Evolutionary conservation across 2,329 filamentous ascomycete species (phyloP).

Genomic region (Fusarium torulosum): DNA sequence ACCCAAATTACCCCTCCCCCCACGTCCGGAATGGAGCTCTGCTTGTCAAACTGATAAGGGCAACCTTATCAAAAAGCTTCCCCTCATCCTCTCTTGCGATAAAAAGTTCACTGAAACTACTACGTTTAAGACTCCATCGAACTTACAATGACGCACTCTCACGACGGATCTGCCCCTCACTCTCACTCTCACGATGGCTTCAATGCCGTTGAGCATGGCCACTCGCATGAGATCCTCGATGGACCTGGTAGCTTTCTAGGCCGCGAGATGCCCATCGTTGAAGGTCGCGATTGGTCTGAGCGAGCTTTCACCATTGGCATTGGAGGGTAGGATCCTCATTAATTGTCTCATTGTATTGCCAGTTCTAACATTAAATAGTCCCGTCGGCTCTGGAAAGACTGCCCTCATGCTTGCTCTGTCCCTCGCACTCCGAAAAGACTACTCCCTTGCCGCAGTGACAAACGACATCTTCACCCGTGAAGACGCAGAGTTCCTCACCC

Average conservation of each 20-base stretch:
- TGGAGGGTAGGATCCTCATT: constrained; percentile 76
- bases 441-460: constrained; percentile 93
- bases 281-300: constrained; percentile 88
- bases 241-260: constrained; percentile 91
- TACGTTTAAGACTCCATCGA: background rate
- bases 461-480: constrained; percentile 99
- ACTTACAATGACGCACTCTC: constrained; percentile 60
- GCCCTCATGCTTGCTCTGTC: constrained; percentile 96
- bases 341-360: background rate
- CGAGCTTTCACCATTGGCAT: constrained; percentile 97
- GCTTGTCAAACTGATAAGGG: constrained; percentile 36
- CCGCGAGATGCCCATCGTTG: constrained; percentile 92
- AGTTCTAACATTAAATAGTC: constrained; percentile 63
- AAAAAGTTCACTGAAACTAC: constrained; percentile 2
- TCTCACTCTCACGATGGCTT: constrained; percentile 67
- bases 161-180: constrained; percentile 63
- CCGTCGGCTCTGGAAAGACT: constrained; percentile 96
- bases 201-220: constrained; percentile 81
- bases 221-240: constrained; percentile 94
- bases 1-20: constrained; percentile 29
- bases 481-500: constrained; percentile 96
- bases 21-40: constrained; percentile 27
- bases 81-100: constrained; percentile 12
- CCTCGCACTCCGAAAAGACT: constrained; percentile 80
- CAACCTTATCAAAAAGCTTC: constrained; percentile 25